Conservation (phyloP, 495 filamentous ascomycete species). For the Pyronema omphalodes region DNA sequence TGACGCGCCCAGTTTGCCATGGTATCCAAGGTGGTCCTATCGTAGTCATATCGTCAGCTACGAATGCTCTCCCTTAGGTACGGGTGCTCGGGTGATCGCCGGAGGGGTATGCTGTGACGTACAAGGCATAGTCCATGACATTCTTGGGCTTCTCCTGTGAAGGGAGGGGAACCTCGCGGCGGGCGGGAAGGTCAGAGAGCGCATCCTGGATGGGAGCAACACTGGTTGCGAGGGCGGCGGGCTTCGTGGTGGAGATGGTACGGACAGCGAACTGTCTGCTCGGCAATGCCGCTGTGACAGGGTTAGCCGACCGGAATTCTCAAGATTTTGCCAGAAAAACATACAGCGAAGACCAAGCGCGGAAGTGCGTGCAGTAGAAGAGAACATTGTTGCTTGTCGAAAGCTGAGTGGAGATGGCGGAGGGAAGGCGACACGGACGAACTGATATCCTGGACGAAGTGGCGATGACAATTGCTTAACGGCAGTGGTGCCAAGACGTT, state of each 20-base stretch:
- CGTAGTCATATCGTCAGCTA: not conserved
- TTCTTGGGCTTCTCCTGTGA: constrained; percentile 91
- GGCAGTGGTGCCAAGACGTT: not conserved
- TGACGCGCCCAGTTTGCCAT: constrained; percentile 91
- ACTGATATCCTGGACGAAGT: not conserved
- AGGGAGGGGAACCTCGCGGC: constrained; percentile 64
- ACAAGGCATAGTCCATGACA: constrained; percentile 93
- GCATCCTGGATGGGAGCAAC: constrained; percentile 9
- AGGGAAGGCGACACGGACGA: not conserved
- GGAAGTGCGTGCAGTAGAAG: not conserved
- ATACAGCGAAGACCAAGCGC: not conserved
- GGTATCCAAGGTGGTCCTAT: constrained; percentile 75
- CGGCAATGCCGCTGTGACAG: constrained; percentile 9
- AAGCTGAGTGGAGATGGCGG: constrained; percentile 3
- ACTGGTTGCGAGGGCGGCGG: constrained; percentile 20
- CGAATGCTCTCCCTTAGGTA: constrained; percentile 1
- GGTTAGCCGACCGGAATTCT: constrained; percentile 6
- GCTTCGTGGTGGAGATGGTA: constrained; percentile 24
- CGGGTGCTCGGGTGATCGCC: not conserved
- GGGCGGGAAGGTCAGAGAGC: constrained; percentile 19
- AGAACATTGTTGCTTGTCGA: not conserved
- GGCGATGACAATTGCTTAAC: not conserved
- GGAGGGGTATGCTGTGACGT: constrained; percentile 27
- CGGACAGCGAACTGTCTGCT: constrained; percentile 17
- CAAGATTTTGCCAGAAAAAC: not conserved